These are phyloP conservation scores for Aspergillus sp. DNA, from an alignment of 2,329 filamentous ascomycete species.

Conservation along the genomic window DNA sequence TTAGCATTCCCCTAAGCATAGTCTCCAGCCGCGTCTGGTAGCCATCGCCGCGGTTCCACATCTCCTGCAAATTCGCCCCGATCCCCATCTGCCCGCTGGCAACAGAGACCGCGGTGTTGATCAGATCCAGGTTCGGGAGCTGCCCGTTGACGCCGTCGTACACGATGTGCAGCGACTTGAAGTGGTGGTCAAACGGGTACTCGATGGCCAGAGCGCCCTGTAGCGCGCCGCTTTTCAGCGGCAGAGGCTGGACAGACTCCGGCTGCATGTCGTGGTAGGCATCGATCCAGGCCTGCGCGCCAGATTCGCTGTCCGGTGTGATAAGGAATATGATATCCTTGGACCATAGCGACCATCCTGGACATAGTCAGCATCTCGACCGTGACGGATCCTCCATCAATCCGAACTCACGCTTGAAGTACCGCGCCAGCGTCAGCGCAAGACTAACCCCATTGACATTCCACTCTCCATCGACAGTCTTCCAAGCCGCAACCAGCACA, in stretches of 20 bases:
- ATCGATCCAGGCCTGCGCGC: constrained; percentile 93
- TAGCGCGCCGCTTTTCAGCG: constrained; percentile 84
- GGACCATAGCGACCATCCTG: constrained; percentile 92
- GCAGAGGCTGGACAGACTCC: constrained; percentile 60
- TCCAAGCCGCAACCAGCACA: constrained; percentile 83
- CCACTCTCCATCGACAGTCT: constrained; percentile 64
- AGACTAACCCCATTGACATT: constrained; percentile 85
- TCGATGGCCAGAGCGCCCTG: constrained; percentile 92
- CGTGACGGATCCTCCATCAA: no score
- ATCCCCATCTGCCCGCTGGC: constrained; percentile 90
- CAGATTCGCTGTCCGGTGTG: constrained; percentile 77
- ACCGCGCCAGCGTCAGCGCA: constrained; percentile 75
- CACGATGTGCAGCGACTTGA: constrained; percentile 79
- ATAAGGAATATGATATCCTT: constrained; percentile 95
- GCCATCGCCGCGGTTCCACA: constrained; percentile 65
- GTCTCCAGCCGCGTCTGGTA: constrained; percentile 77
- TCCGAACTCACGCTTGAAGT: constrained; percentile 75
- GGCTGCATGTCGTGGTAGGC: constrained; percentile 90
- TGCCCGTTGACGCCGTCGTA: constrained; percentile 97
- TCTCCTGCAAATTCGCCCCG: constrained; percentile 70
- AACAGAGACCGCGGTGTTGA: constrained; percentile 87
- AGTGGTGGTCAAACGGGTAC: constrained; percentile 74
- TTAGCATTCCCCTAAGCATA: constrained; percentile 86
- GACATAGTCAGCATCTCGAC: no score
- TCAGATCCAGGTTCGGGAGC: constrained; percentile 85